Evolutionary conservation across 768 basidiomycete genomes (phyloP), one percentile per base, ranked within the genome.

Genomic region (Erythrobasidium yunnanense): DNA sequence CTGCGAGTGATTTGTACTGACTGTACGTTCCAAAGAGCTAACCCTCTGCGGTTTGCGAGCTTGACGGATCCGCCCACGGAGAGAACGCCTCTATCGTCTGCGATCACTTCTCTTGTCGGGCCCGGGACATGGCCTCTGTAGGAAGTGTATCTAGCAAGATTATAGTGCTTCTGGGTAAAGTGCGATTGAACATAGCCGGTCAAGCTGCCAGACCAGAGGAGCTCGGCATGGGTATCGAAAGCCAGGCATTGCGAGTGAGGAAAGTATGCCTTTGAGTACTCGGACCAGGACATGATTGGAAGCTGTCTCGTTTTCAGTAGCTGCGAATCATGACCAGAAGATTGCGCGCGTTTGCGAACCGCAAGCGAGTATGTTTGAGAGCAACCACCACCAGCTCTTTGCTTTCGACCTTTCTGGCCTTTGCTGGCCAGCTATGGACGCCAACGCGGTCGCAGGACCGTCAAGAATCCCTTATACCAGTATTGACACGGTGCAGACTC

Each of bases 201-300:
- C 65, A 84, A 83, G 7, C 82, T 80, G 30, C 91, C 92, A 51
- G 85, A 79, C 90, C 91, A 95, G 34, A 99, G 78, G 4, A 86
- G 83, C 75, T 96, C 91, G 0, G 89, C 88, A 22, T 87, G 85
- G 6, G 90, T 86, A 76, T 99, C 93, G 75, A 97, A 92, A 18
- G 47, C 47, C 15, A 63, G 57, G 49, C 60, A 63, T 34, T 63
- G 60, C 17, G 33, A 20, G 20, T 18, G 47, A 4, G 60, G 60
- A 22, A 63, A 33, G 49, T 49, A 63, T 7, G 47, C 33, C 15
- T 49, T 46, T n/a, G 17, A 29, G 33, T 63, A 30, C 7, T 45
- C 45, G 20, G 49, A 49, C 60, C 60, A 63, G 46, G 47, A 15
- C 60, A 63, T 63, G 46, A 29, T 27, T 23, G 58, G 23, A 49